phyloP scores from a whole-genome alignment of 768 basidiomycete species.

The Mycena floridula region DNA sequence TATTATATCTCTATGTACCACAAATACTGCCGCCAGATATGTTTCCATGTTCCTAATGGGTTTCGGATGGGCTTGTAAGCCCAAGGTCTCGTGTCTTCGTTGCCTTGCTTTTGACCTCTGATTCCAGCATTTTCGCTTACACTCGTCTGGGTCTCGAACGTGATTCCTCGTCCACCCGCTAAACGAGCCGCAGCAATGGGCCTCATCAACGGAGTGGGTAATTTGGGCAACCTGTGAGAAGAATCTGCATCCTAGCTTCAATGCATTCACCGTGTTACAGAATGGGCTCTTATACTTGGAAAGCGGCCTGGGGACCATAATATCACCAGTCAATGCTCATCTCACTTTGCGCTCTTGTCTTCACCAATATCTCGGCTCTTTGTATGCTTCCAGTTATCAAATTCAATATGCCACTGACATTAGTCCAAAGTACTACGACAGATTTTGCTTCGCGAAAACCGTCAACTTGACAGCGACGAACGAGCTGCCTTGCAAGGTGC shows the following conservation, averaged over 20 bases:
- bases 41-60: slow-evolving; percentile 63
- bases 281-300: slow-evolving; percentile 33
- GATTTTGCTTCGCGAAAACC: slow-evolving; percentile 48
- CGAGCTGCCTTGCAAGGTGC: slow-evolving; percentile 35
- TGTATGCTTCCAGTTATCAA: slow-evolving; percentile 6
- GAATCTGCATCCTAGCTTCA: background rate
- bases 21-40: slow-evolving; percentile 47
- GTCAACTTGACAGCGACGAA: slow-evolving; percentile 43
- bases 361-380: slow-evolving; percentile 24
- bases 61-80: slow-evolving; percentile 36
- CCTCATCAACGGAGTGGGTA: slow-evolving; percentile 39
- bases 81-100: background rate
- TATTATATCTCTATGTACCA: slow-evolving; percentile 48
- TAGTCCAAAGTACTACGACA: slow-evolving; percentile 28
- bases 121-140: slow-evolving; percentile 39
- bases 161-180: slow-evolving; percentile 38
- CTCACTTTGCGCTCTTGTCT: slow-evolving; percentile 23
- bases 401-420: background rate
- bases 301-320: slow-evolving; percentile 31
- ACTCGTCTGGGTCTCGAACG: slow-evolving; percentile 41
- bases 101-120: background rate
- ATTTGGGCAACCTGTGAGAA: slow-evolving; percentile 33
- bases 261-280: slow-evolving; percentile 11
- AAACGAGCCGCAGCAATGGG: slow-evolving; percentile 35
- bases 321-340: slow-evolving; percentile 41